Evolutionary conservation across 768 basidiomycete genomes (phyloP).

Genomic region (Amanita subjunquillea): DNA sequence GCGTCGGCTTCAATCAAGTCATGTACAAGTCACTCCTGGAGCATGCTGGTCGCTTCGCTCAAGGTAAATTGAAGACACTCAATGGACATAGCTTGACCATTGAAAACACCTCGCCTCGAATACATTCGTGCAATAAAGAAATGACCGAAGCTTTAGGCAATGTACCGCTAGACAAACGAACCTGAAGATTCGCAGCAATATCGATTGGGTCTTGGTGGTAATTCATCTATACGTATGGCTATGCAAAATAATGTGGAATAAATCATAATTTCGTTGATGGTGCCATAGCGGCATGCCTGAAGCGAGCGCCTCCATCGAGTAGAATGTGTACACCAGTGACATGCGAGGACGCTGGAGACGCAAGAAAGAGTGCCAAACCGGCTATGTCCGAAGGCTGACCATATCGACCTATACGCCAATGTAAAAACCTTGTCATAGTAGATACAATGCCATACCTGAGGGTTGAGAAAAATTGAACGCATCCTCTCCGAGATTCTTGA

Average conservation of each 20-base stretch:
- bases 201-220: background rate
- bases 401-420: constrained; percentile 39
- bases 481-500: constrained; percentile 45
- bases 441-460: constrained; percentile 34
- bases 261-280: constrained; percentile 24
- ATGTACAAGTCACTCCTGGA: constrained; percentile 60
- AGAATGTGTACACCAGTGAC: constrained; percentile 66
- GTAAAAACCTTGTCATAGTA: background rate
- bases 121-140: constrained; percentile 1
- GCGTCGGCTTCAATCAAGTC: constrained; percentile 62
- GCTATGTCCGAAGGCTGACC: constrained; percentile 61
- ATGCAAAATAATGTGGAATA: background rate
- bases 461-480: constrained; percentile 46
- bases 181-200: background rate
- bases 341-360: constrained; percentile 63
- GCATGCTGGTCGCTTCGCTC: constrained; percentile 38
- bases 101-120: background rate
- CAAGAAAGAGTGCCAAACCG: constrained; percentile 59
- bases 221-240: background rate
- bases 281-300: constrained; percentile 14
- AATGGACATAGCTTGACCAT: background rate
- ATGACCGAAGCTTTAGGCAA: background rate
- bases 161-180: background rate
- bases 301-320: constrained; percentile 57
- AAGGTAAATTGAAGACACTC: constrained; percentile 3